Evolutionary conservation across 2,329 filamentous ascomycete genomes (phyloP).

Genomic region (Fusarium dlaminii): DNA sequence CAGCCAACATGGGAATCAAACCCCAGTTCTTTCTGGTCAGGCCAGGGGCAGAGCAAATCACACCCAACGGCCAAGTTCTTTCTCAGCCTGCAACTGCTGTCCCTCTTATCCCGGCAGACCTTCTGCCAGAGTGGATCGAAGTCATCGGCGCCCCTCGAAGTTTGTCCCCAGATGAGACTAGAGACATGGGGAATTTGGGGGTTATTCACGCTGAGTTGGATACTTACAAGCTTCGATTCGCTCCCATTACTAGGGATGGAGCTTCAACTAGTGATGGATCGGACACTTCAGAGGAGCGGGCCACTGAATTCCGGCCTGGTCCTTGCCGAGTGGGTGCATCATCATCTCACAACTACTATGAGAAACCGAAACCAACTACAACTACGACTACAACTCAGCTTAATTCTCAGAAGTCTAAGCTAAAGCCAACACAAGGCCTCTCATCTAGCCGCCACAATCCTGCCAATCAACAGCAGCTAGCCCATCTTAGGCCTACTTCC

Average conservation of each 20-base stretch:
- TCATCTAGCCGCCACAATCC: conserved; percentile 31
- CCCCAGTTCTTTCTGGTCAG: conserved; percentile 56
- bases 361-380: not conserved
- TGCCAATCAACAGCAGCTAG: not conserved
- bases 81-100: conserved; percentile 52
- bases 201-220: conserved; percentile 32
- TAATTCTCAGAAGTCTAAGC: not conserved
- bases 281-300: not conserved
- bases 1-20: conserved; percentile 29
- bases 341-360: not conserved
- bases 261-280: not conserved
- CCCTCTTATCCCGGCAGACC: conserved; percentile 64
- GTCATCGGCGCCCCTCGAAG: conserved; percentile 56
- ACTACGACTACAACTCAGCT: not conserved
- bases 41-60: conserved; percentile 43
- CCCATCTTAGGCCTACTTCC: not conserved
- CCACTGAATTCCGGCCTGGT: not conserved
- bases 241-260: not conserved
- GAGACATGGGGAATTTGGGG: conserved; percentile 53
- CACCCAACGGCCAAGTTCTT: conserved; percentile 32
- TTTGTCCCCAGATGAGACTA: conserved; percentile 50
- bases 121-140: conserved; percentile 59
- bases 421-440: conserved; percentile 19
- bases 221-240: conserved; percentile 32
- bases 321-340: not conserved